Evolutionary conservation across 2,329 filamentous ascomycete species (phyloP), one percentile per base, ranked within the genome.

Genomic region (Fonsecaea pugnacius): DNA sequence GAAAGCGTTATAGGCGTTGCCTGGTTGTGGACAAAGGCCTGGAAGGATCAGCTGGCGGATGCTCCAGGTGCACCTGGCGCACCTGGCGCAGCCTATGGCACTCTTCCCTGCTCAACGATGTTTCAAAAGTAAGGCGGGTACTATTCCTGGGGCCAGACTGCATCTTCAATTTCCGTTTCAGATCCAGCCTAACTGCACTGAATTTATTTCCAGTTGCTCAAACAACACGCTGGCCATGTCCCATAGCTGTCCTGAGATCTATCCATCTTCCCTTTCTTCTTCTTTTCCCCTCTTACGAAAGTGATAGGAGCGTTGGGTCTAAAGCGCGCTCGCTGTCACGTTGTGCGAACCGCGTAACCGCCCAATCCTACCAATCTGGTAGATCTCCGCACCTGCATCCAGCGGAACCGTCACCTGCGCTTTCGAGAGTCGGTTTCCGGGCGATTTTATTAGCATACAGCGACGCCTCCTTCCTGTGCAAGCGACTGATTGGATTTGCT

Each of bases 91-190:
- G 18, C 21, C 21, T 48, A 21, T 48, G 43, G 43, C 43, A 21
- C 40, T 32, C 18, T 18, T 21, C 33, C 21, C 33, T 21, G 58
- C 24, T 50, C 40, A 59, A 59, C 36, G 27, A 52, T 38, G 58
- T 60, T 53, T 60, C 58, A 60, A 24, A 35, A 12, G 33, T 27
- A 21, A 33, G 32, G 58, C 8, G 21, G 48, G 50, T 60, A 27
- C 58, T 62, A 62, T 62, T 62, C 59, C 52, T 62, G 59, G 59
- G 52, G 52, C 59, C 51, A 30, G n/a, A 24, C 40, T 9, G 21
- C 36, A 62, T 50, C 27, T 57, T 52, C 62, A 52, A 60, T 43
- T 60, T 46, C 57, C 33, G 62, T 64, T 60, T 64, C 62, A 64
- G 57, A 51, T 38, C 43, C 62, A 59, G 55, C 55, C 27, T 27